Conservation (phyloP, 2,329 filamentous ascomycete genomes). For the Cercospora citrullina region DNA sequence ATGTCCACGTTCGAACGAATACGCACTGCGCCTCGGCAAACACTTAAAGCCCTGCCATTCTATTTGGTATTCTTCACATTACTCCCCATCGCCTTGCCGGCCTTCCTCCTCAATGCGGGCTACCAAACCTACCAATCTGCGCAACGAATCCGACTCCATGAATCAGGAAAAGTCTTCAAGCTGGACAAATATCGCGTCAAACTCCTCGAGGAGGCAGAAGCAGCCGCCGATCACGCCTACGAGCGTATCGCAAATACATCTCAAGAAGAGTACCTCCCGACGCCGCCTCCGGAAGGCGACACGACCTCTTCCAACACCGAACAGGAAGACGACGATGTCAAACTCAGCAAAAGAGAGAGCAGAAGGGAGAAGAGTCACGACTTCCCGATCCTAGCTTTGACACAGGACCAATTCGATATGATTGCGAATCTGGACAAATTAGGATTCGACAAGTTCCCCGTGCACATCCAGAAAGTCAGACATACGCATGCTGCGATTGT, state of each 20-base stretch:
- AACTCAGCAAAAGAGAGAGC: slow-evolving; percentile 28
- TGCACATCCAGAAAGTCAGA: slow-evolving; percentile 73
- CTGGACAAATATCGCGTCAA: slow-evolving; percentile 73
- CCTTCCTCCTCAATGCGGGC: slow-evolving; percentile 73
- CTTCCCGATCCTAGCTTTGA: slow-evolving; percentile 71
- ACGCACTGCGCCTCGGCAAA: slow-evolving; percentile 32
- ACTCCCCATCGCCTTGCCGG: slow-evolving; percentile 68
- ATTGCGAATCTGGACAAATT: slow-evolving; percentile 70
- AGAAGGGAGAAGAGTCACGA: slow-evolving; percentile 34
- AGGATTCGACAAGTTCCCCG: slow-evolving; percentile 59
- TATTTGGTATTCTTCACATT: slow-evolving; percentile 66
- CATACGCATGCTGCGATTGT: slow-evolving; percentile 92
- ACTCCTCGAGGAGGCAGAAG: slow-evolving; percentile 71
- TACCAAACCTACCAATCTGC: slow-evolving; percentile 75
- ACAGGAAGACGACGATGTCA: neutral
- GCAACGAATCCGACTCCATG: slow-evolving; percentile 73
- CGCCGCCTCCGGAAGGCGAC: slow-evolving; percentile 38
- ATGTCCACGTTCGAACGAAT: slow-evolving; percentile 27
- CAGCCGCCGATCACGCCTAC: slow-evolving; percentile 74
- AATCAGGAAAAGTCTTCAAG: slow-evolving; percentile 62
- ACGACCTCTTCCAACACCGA: slow-evolving; percentile 33
- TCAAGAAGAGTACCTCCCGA: slow-evolving; percentile 66
- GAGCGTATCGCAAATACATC: slow-evolving; percentile 70
- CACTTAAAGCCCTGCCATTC: slow-evolving; percentile 61
- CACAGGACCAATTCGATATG: slow-evolving; percentile 80